Evolutionary conservation across 805 yeast genomes (phyloP), one percentile per base, ranked within the genome.

Genomic region (Metschnikowia shivogae): DNA sequence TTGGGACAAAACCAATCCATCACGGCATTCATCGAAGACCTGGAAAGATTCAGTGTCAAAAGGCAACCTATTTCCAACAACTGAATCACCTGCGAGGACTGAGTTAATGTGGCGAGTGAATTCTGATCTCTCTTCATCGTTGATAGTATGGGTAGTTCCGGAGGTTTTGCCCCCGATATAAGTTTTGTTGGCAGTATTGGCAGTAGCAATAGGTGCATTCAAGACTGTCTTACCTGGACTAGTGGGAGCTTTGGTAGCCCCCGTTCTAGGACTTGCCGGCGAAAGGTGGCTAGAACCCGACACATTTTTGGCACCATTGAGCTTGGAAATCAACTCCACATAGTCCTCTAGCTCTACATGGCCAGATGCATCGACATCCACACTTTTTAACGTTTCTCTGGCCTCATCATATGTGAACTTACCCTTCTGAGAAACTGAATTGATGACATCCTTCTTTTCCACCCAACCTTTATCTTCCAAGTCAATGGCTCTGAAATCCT

Each of bases 261-360:
- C 39, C 6, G 45, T 32, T 34, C 39, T 34, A 11, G 43, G 33
- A 17, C 42, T 30, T 4, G 35, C 13, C 4, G 50, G 48, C 6
- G 55, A 26, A 24, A 42, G 46, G 34, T 35, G 40, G 22, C 22
- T 27, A 14, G 28, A 31, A 19, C 24, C n/a, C 7, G 47, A 13
- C 14, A 26, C 33, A 6, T 17, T 32, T 14, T 36, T 44, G 9
- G 51, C 48, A 50, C 80, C 92, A 60, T 84, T 84, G 52, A 90
- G 74, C 62, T 88, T 89, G 28, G 95, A 86, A 45, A 86, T 77
- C 56, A 93, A 71, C 55, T 84, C 81, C 29, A 92, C 97, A 60
- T 81, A 93, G 63, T 93, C 99, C 48, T 93, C 99, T 61, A 93
- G 72, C 64, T 93, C 99, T 43, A 93, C 97, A 61, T 87, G 92